phyloP scores from a whole-genome alignment of 2,329 filamentous ascomycete species.

The Fusarium aywerte region DNA sequence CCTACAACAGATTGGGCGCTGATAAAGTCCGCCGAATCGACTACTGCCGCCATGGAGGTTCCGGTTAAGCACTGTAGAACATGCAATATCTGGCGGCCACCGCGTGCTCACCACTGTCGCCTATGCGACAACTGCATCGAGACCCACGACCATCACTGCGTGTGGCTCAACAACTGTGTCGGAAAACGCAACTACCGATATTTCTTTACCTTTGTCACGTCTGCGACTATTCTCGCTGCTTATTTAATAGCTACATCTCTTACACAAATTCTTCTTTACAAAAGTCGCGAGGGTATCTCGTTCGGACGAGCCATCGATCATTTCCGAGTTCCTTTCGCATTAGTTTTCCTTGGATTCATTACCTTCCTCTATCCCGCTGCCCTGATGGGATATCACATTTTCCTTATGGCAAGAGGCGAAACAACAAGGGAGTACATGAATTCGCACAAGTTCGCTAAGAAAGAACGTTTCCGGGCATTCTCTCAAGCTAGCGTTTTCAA shows the following conservation, averaged over 20 bases:
- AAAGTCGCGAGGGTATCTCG: constrained; percentile 68
- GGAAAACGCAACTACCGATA: constrained; percentile 97
- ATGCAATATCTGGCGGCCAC: constrained; percentile 96
- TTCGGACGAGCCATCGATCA: constrained; percentile 76
- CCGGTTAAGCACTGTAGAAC: constrained; percentile 98
- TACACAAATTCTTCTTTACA: constrained; percentile 83
- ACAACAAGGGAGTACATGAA: constrained; percentile 97
- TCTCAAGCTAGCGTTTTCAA: constrained; percentile 78
- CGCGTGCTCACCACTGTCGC: constrained; percentile 94
- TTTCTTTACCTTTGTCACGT: constrained; percentile 91
- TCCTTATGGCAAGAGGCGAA: constrained; percentile 89
- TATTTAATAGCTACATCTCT: constrained; percentile 82
- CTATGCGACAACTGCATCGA: constrained; percentile 98
- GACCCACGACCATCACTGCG: constrained; percentile 97
- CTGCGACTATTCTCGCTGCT: constrained; percentile 78
- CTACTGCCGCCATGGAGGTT: constrained; percentile 93
- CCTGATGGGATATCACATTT: constrained; percentile 88
- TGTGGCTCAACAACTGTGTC: constrained; percentile 99
- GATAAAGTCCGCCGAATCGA: constrained; percentile 80
- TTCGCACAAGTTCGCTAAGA: constrained; percentile 92
- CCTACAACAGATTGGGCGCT: constrained; percentile 94
- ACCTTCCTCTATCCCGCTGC: constrained; percentile 83
- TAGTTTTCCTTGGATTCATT: constrained; percentile 85
- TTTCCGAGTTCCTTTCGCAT: constrained; percentile 84
- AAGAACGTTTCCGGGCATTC: constrained; percentile 91